A percentile compares a stretch with the other conserved stretches of the same genome.
Conservation (phyloP, 1,284 basidiomycete genomes). For the Jaminaea rosea region DNA sequence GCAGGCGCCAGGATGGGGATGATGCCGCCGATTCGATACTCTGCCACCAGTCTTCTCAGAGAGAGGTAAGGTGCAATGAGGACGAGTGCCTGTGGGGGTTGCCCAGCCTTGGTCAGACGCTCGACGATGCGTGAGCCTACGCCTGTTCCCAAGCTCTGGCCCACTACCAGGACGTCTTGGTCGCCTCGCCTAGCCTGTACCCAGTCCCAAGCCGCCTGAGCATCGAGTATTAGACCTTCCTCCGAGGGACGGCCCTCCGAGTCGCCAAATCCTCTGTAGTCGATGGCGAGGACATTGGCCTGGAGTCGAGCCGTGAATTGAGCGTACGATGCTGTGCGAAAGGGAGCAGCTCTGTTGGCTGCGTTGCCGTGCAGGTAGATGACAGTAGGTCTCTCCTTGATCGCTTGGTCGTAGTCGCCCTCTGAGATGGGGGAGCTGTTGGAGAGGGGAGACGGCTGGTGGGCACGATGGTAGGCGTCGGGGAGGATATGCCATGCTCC, state of each 20-base stretch:
- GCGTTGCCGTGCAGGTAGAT: constrained; percentile 87
- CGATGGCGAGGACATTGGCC: constrained; percentile 71
- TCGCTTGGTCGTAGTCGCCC: constrained; percentile 19
- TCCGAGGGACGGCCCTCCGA: constrained; percentile 69
- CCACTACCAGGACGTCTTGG: constrained; percentile 62
- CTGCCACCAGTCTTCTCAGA: constrained; percentile 59
- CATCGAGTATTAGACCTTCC: constrained; percentile 65
- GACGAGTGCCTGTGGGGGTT: constrained; percentile 57
- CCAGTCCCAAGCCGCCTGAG: constrained; percentile 72
- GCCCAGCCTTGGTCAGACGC: constrained; percentile 53
- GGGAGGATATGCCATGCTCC: constrained; percentile 83
- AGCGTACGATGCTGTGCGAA: constrained; percentile 60
- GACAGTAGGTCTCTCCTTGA: constrained; percentile 58
- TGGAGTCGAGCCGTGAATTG: constrained; percentile 58
- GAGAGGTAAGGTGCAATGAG: constrained; percentile 70
- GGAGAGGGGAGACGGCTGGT: background rate
- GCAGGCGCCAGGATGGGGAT: constrained; percentile 61
- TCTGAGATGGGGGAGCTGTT: background rate
- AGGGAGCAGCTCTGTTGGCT: constrained; percentile 61
- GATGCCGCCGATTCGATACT: constrained; percentile 56
- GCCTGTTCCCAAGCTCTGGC: constrained; percentile 74
- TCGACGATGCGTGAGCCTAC: constrained; percentile 60
- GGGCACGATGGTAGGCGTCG: constrained; percentile 49
- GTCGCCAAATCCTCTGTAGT: constrained; percentile 89
- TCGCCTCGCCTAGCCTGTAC: constrained; percentile 48